Conservation (phyloP, 1,139 yeast genomes). For the Tardiomyces depauwii region DNA sequence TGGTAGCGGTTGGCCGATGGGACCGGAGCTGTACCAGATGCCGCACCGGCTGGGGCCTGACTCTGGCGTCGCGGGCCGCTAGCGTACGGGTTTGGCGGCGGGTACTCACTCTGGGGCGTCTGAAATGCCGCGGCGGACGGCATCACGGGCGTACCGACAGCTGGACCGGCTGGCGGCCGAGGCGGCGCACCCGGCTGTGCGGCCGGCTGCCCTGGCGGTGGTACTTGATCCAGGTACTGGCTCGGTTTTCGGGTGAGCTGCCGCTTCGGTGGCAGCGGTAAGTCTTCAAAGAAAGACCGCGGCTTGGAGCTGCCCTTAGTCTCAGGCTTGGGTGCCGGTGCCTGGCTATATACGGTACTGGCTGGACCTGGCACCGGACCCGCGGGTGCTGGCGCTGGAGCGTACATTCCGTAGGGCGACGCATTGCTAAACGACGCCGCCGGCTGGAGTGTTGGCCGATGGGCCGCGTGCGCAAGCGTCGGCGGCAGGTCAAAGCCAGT, state of each 20-base stretch:
- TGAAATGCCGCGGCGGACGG: background rate
- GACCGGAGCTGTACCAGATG: background rate
- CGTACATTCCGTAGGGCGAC: too few relatives aligned
- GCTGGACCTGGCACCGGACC: background rate
- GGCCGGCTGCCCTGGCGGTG: background rate
- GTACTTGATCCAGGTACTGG: background rate
- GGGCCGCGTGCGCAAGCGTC: background rate
- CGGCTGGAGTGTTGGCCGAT: background rate
- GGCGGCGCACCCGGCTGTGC: background rate
- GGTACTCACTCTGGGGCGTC: background rate
- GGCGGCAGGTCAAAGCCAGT: background rate
- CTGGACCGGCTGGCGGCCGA: too few relatives aligned
- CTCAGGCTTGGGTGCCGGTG: background rate
- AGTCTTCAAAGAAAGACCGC: constrained; percentile 45
- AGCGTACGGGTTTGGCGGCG: constrained; percentile 10
- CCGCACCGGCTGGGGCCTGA: too few relatives aligned
- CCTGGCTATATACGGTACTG: background rate
- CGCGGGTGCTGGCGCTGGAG: too few relatives aligned
- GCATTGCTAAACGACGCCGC: background rate
- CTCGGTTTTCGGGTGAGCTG: background rate
- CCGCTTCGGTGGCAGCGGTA: constrained; percentile 23
- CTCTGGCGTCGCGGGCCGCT: background rate
- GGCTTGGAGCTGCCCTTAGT: constrained; percentile 3
- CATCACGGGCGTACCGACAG: background rate
- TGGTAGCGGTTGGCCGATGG: background rate